A percentile compares a stretch with the other conserved stretches of the same genome.
These are phyloP conservation scores for Sugiyamaella lignohabitans DNA, from an alignment of 805 yeast genomes.

Conservation along the genomic window DNA sequence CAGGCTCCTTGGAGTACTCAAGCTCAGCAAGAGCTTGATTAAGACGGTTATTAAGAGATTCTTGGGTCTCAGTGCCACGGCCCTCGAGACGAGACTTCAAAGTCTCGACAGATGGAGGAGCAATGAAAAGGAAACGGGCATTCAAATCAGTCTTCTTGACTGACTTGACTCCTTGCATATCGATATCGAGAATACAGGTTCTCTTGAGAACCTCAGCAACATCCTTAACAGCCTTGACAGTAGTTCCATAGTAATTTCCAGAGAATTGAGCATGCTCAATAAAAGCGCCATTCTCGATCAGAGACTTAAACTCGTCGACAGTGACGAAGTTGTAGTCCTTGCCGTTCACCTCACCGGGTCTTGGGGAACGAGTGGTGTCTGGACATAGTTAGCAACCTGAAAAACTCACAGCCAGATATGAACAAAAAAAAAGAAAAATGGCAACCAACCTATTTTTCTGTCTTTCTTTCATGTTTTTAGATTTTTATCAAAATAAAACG, in stretches of 20 bases:
- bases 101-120: slow-evolving; percentile 87
- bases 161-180: slow-evolving; percentile 97
- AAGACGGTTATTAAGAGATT: slow-evolving; percentile 75
- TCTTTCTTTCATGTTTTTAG: background rate
- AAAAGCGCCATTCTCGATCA: slow-evolving; percentile 70
- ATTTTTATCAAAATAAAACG: background rate
- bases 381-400: background rate
- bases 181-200: slow-evolving; percentile 90
- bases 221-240: slow-evolving; percentile 76
- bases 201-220: slow-evolving; percentile 52
- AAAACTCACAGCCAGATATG: slow-evolving; percentile 1
- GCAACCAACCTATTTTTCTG: background rate
- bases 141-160: slow-evolving; percentile 77
- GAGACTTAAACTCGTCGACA: slow-evolving; percentile 69
- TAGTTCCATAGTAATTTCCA: slow-evolving; percentile 95
- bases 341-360: slow-evolving; percentile 87
- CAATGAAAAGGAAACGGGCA: slow-evolving; percentile 78
- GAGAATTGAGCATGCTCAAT: slow-evolving; percentile 98
- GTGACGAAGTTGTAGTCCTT: slow-evolving; percentile 81
- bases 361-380: slow-evolving; percentile 85
- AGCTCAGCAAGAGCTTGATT: slow-evolving; percentile 83
- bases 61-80: slow-evolving; percentile 94
- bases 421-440: background rate
- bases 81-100: slow-evolving; percentile 68
- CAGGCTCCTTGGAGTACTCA: slow-evolving; percentile 73